Base-by-base conservation (phyloP, 495 filamentous ascomycete genomes). In the Lasiosphaeria hispida region DNA sequence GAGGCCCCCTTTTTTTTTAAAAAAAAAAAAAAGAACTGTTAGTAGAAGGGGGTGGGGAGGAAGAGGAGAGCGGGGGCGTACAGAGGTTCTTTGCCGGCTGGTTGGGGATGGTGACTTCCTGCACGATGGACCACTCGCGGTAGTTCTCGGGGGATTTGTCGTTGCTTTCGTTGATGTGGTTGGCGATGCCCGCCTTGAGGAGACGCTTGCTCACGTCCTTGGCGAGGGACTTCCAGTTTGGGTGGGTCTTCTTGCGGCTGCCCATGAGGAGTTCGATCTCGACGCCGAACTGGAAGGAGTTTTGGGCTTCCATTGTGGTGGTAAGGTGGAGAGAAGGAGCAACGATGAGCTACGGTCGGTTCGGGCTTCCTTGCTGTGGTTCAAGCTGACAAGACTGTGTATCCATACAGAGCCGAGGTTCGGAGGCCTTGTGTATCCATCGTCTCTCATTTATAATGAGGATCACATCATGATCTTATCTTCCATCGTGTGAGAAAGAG, bases 191-290 rank as follows among this genome's bases (percentile, higher is more conserved):
- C 33, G 62, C 65, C n/a, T 62, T 59, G 15, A n/a, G 1, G 4
- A 71, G 62, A 7, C 56, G 47, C 51, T 62, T 59, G 63, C 62
- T 63, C 11, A 71, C 42, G 23, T 65, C 62, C 33, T 50, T 53
- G 39, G 68, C 66, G 6, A 71, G 60, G 10, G 53, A 37, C 6
- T 61, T 55, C 68, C 68, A 71, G 43, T 48, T 63, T 0, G 40
- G 18, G 42, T 67, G 48, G n/a, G 49, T 45, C 44, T 60, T 62
- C 41, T 59, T 61, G 17, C 59, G 54, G 56, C 60, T 58, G 9
- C 58, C 62, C 13, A 71, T 55, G 8, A 69, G 63, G 2, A 71
- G 50, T 43, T 71, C 68, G 39, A 71, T 57, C 55, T 71, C 68
- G 35, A 71, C 33, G 14, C 68, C 68, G 39, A 71, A 71, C 15